These are phyloP conservation scores for Microsporum audouinii DNA, from an alignment of 2,329 filamentous ascomycete species.

Conservation along the genomic window DNA sequence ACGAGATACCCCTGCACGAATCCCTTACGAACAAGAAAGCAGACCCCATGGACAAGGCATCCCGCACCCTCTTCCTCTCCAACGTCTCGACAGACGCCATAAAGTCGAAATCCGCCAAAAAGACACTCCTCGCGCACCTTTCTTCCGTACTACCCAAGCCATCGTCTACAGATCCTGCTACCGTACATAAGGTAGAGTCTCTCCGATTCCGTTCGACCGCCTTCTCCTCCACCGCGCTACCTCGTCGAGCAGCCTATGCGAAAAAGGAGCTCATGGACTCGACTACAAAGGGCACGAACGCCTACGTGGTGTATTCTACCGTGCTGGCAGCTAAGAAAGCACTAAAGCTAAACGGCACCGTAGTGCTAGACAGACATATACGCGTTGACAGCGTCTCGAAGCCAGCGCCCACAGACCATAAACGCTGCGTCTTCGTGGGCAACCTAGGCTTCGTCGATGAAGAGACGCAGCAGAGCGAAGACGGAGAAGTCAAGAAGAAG, in stretches of 20 bases:
- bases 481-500: conserved; percentile 56
- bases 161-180: conserved; percentile 35
- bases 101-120: conserved; percentile 68
- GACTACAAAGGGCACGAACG: conserved; percentile 87
- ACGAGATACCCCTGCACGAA: conserved; percentile 33
- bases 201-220: conserved; percentile 89
- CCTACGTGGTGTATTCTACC: conserved; percentile 81
- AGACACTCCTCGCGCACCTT: conserved; percentile 63
- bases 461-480: conserved; percentile 56
- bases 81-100: conserved; percentile 81
- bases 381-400: conserved; percentile 86
- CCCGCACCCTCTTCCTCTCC: conserved; percentile 80
- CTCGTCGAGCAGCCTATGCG: conserved; percentile 89
- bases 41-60: conserved; percentile 67
- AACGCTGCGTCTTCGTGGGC: conserved; percentile 88
- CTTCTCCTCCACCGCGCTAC: conserved; percentile 60
- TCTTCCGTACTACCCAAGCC: conserved; percentile 54
- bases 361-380: conserved; percentile 76
- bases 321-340: conserved; percentile 64
- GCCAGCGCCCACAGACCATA: conserved; percentile 68
- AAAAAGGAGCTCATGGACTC: conserved; percentile 82
- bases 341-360: conserved; percentile 66
- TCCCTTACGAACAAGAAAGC: conserved; percentile 22
- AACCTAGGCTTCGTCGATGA: conserved; percentile 95
- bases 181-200: conserved; percentile 66